A percentile compares a stretch with the other conserved stretches of the same genome.
These are phyloP conservation scores for Thalassiosira livingstoniorum DNA, from an alignment of 352 stramenopile species.

Conservation along the genomic window DNA sequence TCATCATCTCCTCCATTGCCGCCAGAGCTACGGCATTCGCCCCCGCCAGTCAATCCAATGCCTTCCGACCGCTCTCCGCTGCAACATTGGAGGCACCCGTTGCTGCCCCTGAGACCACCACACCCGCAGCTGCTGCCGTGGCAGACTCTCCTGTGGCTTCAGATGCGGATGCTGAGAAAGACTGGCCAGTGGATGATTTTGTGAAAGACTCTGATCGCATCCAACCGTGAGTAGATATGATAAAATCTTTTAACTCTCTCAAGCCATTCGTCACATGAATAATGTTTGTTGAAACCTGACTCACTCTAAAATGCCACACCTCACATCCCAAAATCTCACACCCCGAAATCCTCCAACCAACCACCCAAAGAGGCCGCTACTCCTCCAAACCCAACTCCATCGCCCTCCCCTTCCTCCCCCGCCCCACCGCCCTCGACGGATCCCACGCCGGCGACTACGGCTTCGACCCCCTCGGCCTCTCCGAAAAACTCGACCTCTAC, in stretches of 20 bases:
- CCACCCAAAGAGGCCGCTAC: conserved; percentile 67
- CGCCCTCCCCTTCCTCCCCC: conserved; percentile 73
- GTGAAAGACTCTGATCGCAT: conserved; percentile 59
- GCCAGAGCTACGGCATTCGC: conserved; percentile 20
- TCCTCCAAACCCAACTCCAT: conserved; percentile 66
- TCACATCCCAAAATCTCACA: too few relatives aligned
- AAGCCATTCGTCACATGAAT: too few relatives aligned
- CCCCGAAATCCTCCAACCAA: conserved; percentile 1
- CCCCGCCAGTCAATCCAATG: neutral
- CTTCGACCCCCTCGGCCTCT: conserved; percentile 83
- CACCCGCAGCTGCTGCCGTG: neutral
- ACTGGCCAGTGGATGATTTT: conserved; percentile 42
- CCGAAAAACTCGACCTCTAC: conserved; percentile 71
- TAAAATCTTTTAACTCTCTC: too few relatives aligned
- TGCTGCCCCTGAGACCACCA: neutral
- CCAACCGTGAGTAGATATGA: conserved; percentile 40
- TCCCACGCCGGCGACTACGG: conserved; percentile 81
- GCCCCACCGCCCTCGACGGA: conserved; percentile 74
- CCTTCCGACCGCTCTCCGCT: conserved; percentile 3
- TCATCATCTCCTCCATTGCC: conserved; percentile 32
- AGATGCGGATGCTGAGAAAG: conserved; percentile 41
- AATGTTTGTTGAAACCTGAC: too few relatives aligned
- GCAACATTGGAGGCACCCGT: conserved; percentile 12
- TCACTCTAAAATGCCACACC: too few relatives aligned
- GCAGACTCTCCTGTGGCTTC: neutral